These are phyloP conservation scores for Boeremia exigua DNA, from an alignment of 2,329 filamentous ascomycete genomes.

Conservation along the genomic window DNA sequence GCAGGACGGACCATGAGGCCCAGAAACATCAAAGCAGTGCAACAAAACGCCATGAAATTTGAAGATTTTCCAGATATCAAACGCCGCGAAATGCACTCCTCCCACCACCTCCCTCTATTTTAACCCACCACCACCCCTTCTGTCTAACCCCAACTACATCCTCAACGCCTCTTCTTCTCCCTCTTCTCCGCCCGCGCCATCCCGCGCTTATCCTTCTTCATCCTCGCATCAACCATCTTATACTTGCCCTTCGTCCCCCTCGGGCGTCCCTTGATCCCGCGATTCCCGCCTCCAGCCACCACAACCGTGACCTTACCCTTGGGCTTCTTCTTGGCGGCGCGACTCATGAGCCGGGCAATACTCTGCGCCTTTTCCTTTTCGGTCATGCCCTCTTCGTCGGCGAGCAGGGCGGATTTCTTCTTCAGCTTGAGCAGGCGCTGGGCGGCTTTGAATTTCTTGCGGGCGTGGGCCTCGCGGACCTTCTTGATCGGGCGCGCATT, in stretches of 20 bases:
- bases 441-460: conserved; percentile 96
- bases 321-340: conserved; percentile 84
- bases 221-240: conserved; percentile 91
- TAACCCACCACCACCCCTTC: no score
- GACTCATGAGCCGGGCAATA: conserved; percentile 81
- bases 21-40: no score
- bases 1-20: no score
- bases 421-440: conserved; percentile 91
- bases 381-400: conserved; percentile 87
- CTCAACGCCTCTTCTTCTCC: conserved; percentile 75
- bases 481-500: conserved; percentile 99
- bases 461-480: conserved; percentile 91
- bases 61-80: conserved; percentile 10
- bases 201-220: conserved; percentile 95
- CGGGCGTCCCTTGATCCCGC: conserved; percentile 83
- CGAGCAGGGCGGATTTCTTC: conserved; percentile 93
- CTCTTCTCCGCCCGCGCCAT: conserved; percentile 82
- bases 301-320: conserved; percentile 84
- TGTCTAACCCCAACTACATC: no score
- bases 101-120: no score
- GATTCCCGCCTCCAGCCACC: conserved; percentile 83
- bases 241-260: conserved; percentile 94
- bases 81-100: conserved; percentile 8
- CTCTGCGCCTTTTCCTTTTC: conserved; percentile 93
- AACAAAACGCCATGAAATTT: not conserved